Evolutionary conservation across 495 filamentous ascomycete species (phyloP).

Genomic region (Baudoinia panamericana): DNA sequence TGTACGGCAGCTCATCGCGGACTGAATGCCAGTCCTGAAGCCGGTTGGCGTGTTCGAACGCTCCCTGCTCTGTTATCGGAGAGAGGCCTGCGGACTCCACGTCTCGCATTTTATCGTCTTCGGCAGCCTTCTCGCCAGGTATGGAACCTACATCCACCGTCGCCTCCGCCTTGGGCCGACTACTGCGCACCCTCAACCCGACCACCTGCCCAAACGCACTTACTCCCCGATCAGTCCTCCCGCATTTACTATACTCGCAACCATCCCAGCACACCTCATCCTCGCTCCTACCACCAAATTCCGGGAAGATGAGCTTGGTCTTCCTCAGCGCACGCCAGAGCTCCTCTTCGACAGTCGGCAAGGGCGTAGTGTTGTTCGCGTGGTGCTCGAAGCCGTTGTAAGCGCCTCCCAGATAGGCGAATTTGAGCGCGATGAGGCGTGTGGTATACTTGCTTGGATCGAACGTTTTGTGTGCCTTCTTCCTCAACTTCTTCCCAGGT

Average conservation of each 20-base stretch:
- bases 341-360: constrained; percentile 79
- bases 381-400: constrained; percentile 90
- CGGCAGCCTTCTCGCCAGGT: not conserved
- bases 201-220: constrained; percentile 97
- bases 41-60: constrained; percentile 10
- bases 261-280: constrained; percentile 55
- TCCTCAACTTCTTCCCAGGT: constrained; percentile 18
- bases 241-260: constrained; percentile 85
- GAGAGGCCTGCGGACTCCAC: no score
- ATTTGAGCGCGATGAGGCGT: constrained; percentile 75
- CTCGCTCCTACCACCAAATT: constrained; percentile 24
- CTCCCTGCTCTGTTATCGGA: no score
- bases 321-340: constrained; percentile 80
- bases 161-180: constrained; percentile 37
- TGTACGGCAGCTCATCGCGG: constrained; percentile 71
- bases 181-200: constrained; percentile 65
- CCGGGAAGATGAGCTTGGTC: constrained; percentile 64
- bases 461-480: constrained; percentile 33
- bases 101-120: not conserved
- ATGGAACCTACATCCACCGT: constrained; percentile 19
- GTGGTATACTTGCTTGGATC: constrained; percentile 73
- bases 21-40: constrained; percentile 53
- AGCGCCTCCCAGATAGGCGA: constrained; percentile 79
- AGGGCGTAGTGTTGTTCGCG: constrained; percentile 45
- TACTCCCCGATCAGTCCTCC: constrained; percentile 81